phyloP scores from a whole-genome alignment of 2,329 filamentous ascomycete genomes.

The Trichoderma polysporum region DNA sequence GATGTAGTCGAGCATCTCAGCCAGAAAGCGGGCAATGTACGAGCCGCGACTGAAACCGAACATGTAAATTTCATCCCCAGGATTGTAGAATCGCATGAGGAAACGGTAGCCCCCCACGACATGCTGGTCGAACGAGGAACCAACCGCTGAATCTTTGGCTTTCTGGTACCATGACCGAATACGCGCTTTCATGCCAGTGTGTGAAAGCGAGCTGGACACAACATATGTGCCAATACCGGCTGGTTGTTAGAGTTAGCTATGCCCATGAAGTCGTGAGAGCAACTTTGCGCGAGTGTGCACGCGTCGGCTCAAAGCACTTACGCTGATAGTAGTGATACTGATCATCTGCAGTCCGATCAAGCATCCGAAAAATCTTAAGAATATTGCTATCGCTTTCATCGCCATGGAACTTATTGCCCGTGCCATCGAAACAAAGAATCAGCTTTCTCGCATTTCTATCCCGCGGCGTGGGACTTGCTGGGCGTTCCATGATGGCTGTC shows the following conservation, averaged over 20 bases:
- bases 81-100: constrained; percentile 70
- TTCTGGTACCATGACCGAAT: constrained; percentile 68
- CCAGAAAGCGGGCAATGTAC: constrained; percentile 72
- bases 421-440: constrained; percentile 63
- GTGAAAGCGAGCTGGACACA: constrained; percentile 57
- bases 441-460: constrained; percentile 44
- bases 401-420: constrained; percentile 63
- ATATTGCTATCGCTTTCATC: constrained; percentile 65
- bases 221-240: constrained; percentile 74
- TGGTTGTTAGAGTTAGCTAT: constrained; percentile 27
- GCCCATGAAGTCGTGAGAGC: constrained; percentile 40
- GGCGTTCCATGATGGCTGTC: constrained; percentile 18
- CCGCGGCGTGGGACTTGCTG: constrained; percentile 18
- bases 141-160: constrained; percentile 76
- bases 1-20: constrained; percentile 82
- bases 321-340: constrained; percentile 66
- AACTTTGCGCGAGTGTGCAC: neutral
- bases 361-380: constrained; percentile 68
- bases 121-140: constrained; percentile 77
- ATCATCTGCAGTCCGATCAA: constrained; percentile 61
- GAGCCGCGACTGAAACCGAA: constrained; percentile 73
- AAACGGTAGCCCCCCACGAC: constrained; percentile 82
- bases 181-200: constrained; percentile 55
- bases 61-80: constrained; percentile 66
- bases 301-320: constrained; percentile 34